Conservation (phyloP, 495 filamentous ascomycete species). For the Daldinia caldariorum region DNA sequence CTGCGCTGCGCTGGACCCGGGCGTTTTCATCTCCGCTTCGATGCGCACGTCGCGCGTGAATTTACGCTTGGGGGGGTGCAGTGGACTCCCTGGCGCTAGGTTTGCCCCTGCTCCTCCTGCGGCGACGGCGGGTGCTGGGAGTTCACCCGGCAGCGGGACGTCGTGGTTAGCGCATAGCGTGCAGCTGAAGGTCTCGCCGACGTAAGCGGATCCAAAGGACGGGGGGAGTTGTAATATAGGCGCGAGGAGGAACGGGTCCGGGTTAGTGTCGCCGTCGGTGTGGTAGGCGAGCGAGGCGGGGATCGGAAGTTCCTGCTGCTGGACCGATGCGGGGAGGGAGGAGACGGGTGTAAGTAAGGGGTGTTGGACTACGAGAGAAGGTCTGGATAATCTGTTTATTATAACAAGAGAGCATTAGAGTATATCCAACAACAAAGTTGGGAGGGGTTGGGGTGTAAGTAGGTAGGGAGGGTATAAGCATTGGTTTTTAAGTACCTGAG, state of each 20-base stretch:
- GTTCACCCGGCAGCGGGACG: constrained; percentile 50
- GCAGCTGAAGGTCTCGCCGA: constrained; percentile 94
- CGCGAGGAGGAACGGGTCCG: constrained; percentile 58
- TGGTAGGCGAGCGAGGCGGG: constrained; percentile 59
- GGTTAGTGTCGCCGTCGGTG: constrained; percentile 50
- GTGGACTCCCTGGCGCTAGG: background rate
- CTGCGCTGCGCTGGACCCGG: constrained; percentile 53
- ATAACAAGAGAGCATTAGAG: constrained; percentile 6
- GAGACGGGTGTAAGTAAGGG: constrained; percentile 49
- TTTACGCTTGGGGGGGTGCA: constrained; percentile 48
- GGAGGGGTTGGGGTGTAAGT: too few relatives aligned
- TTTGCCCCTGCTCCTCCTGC: background rate
- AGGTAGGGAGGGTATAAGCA: too few relatives aligned
- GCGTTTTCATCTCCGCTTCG: constrained; percentile 94
- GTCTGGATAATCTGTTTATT: constrained; percentile 58
- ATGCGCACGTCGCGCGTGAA: constrained; percentile 79
- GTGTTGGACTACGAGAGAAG: constrained; percentile 64
- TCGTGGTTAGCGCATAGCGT: constrained; percentile 96
- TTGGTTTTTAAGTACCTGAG: constrained; percentile 60
- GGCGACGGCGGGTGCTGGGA: background rate
- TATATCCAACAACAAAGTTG: background rate
- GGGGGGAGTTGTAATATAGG: constrained; percentile 86
- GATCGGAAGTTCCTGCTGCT: constrained; percentile 36
- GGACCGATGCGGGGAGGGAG: constrained; percentile 28
- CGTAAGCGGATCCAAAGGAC: constrained; percentile 91